A percentile compares a stretch with the other conserved stretches of the same genome.
These are phyloP conservation scores for Ustilago cynodontis DNA, from an alignment of 1,284 basidiomycete species.

Conservation along the genomic window DNA sequence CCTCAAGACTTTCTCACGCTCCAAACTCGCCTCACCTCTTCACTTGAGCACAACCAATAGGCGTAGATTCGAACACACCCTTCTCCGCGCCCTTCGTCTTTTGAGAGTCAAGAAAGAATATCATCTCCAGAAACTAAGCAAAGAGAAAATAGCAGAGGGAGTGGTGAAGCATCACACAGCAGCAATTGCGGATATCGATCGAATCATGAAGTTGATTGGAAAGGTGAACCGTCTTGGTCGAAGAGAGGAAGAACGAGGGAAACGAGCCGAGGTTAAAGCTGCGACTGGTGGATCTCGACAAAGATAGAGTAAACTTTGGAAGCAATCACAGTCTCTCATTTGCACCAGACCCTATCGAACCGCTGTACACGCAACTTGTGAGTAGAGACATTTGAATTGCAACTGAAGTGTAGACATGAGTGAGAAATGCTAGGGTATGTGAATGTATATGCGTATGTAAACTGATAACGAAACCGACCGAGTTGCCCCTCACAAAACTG, in stretches of 20 bases:
- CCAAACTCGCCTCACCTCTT: not conserved
- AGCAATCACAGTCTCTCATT: not conserved
- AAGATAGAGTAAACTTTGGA: not conserved
- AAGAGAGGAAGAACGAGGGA: not conserved
- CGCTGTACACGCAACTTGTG: no score
- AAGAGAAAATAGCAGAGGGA: not conserved
- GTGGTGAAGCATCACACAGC: conserved; percentile 3
- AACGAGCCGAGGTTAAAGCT: not conserved
- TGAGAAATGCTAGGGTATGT: conserved; percentile 6
- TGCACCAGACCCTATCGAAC: not conserved
- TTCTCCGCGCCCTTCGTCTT: conserved; percentile 11
- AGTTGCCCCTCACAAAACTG: no score
- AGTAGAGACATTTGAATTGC: not conserved
- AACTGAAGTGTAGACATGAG: not conserved
- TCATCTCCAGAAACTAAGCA: conserved; percentile 4
- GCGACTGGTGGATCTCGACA: not conserved
- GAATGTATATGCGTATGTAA: conserved; percentile 5
- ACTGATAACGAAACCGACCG: no score
- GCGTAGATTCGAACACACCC: conserved; percentile 22
- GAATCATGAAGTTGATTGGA: not conserved
- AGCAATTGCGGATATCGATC: conserved; percentile 12
- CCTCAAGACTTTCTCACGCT: conserved; percentile 10
- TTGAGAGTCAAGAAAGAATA: not conserved
- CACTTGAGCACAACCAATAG: conserved; percentile 28
- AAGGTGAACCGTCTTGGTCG: conserved; percentile 14